Evolutionary conservation across 768 basidiomycete genomes (phyloP).

Genomic region (Suillus occidentalis): DNA sequence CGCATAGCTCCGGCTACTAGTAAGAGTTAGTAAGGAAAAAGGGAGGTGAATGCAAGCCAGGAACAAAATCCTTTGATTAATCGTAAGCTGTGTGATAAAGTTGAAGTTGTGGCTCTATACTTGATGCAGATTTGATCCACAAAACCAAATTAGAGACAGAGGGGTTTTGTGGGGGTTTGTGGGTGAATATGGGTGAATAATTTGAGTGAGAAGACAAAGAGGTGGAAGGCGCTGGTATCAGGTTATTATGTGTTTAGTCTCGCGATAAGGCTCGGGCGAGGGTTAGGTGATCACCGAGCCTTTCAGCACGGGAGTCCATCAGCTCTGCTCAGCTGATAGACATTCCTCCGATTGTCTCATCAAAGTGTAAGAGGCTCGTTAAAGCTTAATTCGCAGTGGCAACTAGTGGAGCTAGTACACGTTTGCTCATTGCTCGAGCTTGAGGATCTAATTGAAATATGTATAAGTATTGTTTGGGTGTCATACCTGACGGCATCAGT

Average conservation of each 20-base stretch:
- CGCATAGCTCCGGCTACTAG: not conserved
- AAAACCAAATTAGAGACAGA: not conserved
- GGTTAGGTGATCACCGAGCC: not conserved
- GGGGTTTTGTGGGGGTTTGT: not conserved
- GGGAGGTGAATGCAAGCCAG: not conserved
- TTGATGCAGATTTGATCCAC: not conserved
- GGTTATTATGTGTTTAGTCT: not conserved
- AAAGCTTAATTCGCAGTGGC: not conserved
- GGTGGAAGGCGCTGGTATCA: not conserved
- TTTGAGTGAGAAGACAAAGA: not conserved
- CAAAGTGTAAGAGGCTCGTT: not conserved
- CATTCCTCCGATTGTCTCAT: not conserved
- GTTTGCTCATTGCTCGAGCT: not conserved
- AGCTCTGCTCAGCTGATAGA: not conserved
- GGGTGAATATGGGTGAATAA: not conserved
- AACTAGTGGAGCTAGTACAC: not conserved
- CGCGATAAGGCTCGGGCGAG: not conserved
- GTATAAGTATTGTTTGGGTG: not conserved
- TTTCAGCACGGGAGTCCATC: not conserved
- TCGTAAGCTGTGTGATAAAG: not conserved
- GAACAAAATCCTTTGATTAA: not conserved
- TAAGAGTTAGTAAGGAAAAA: not conserved
- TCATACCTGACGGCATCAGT: not conserved
- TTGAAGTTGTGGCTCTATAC: not conserved
- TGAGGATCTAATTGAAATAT: not conserved